Conservation (phyloP, 2,329 filamentous ascomycete genomes). For the Talaromyces sp. region DNA sequence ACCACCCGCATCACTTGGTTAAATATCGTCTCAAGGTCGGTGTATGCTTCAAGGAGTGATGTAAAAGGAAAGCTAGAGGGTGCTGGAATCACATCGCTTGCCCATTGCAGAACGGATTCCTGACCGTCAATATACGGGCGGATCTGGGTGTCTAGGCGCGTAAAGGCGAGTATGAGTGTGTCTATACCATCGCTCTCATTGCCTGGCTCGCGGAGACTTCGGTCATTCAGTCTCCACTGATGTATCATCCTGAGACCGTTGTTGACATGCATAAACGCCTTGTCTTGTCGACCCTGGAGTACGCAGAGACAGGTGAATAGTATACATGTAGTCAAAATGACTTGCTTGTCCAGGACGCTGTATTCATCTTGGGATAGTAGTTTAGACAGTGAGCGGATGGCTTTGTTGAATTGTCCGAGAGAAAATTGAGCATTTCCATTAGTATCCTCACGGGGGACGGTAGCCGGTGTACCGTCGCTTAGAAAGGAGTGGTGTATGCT, state of each 20-base stretch:
- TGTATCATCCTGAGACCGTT: constrained; percentile 9
- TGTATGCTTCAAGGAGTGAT: constrained; percentile 4
- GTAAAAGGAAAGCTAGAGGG: background rate
- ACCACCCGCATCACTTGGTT: constrained; percentile 3
- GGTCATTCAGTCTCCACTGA: constrained; percentile 5
- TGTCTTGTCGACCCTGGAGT: constrained; percentile 5
- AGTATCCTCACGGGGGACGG: constrained; percentile 1
- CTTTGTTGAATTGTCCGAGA: constrained; percentile 9
- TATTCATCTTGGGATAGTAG: constrained; percentile 1
- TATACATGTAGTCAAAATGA: constrained; percentile 9
- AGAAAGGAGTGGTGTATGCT: constrained; percentile 7
- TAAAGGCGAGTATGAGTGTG: constrained; percentile 1
- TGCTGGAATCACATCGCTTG: background rate
- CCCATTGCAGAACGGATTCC: constrained; percentile 7
- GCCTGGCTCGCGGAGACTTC: background rate
- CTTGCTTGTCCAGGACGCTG: constrained; percentile 3
- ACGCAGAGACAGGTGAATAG: constrained; percentile 5
- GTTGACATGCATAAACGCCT: constrained; percentile 11
- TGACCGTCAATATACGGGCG: constrained; percentile 7
- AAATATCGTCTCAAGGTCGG: constrained; percentile 5
- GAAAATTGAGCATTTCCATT: constrained; percentile 3
- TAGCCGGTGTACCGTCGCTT: constrained; percentile 4
- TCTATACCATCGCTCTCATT: background rate
- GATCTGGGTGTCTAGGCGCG: constrained; percentile 7
- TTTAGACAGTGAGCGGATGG: constrained; percentile 6